A percentile compares a stretch with the other conserved stretches of the same genome.
phyloP scores from a whole-genome alignment of 306 rosid species.

The Corylus heterophylla region DNA sequence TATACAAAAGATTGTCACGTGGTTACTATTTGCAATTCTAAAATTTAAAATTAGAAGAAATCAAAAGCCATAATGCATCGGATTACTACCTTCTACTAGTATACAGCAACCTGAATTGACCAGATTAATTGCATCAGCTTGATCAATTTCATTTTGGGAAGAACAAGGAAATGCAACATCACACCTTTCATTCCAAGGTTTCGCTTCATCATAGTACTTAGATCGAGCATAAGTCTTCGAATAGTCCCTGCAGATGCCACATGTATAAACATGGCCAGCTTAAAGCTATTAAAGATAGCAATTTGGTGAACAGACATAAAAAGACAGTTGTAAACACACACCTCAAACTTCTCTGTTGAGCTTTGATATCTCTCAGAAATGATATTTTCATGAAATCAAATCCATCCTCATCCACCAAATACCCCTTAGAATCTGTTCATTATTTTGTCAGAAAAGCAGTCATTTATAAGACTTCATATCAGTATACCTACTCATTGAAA shows the following conservation, averaged over 20 bases:
- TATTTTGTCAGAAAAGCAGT: slow-evolving; percentile 22
- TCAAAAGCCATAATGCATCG: slow-evolving; percentile 14
- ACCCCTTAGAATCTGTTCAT: slow-evolving; percentile 86
- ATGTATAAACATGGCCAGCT: slow-evolving; percentile 28
- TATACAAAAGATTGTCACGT: slow-evolving; percentile 23
- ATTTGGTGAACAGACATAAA: slow-evolving; percentile 20
- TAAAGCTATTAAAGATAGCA: slow-evolving; percentile 23
- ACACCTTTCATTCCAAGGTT: slow-evolving; percentile 95
- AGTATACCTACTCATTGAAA: background rate
- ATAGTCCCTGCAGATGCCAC: slow-evolving; percentile 72
- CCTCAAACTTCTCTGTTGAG: slow-evolving; percentile 94
- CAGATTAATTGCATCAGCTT: slow-evolving; percentile 83
- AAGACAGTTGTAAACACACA: slow-evolving; percentile 32
- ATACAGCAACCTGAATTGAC: slow-evolving; percentile 89
- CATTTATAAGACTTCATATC: slow-evolving; percentile 15
- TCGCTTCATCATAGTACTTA: slow-evolving; percentile 92
- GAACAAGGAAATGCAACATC: slow-evolving; percentile 98
- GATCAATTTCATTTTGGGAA: slow-evolving; percentile 91
- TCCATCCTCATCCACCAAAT: slow-evolving; percentile 96
- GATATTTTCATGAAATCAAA: slow-evolving; percentile 90
- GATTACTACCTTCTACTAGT: slow-evolving; percentile 82
- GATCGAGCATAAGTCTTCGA: slow-evolving; percentile 97
- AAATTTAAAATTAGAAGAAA: slow-evolving; percentile 15
- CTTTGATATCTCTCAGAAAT: slow-evolving; percentile 84
- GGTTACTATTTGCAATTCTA: slow-evolving; percentile 20